These are phyloP conservation scores for Termitomyces sp. DNA, from an alignment of 768 basidiomycete species.

Conservation along the genomic window DNA sequence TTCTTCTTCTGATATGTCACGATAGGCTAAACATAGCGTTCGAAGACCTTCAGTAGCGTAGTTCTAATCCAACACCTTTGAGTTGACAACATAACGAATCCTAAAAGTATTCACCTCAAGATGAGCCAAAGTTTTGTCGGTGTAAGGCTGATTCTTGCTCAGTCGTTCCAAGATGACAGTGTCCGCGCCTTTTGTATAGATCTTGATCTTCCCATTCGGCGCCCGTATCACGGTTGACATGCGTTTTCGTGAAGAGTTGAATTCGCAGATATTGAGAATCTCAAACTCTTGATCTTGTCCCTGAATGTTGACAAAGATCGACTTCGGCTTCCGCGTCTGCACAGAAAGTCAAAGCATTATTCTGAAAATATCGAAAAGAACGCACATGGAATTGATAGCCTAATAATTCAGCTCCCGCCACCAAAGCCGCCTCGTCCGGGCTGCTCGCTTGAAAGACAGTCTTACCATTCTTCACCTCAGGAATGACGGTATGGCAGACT, in stretches of 20 bases:
- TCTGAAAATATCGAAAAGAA: constrained; percentile 14
- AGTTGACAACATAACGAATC: constrained; percentile 9
- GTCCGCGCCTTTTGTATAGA: constrained; percentile 97
- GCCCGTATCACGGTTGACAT: constrained; percentile 94
- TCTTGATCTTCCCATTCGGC: constrained; percentile 88
- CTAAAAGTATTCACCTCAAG: constrained; percentile 69
- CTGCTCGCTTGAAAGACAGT: constrained; percentile 94
- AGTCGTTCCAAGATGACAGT: constrained; percentile 95
- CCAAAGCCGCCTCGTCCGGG: constrained; percentile 96
- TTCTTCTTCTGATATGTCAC: constrained; percentile 89
- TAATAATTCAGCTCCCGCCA: constrained; percentile 87
- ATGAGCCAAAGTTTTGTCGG: constrained; percentile 84
- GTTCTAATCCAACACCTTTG: constrained; percentile 47
- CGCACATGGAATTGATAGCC: constrained; percentile 93
- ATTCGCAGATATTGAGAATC: constrained; percentile 96
- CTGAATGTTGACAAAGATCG: constrained; percentile 83
- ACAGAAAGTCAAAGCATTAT: neutral
- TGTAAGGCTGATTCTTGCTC: constrained; percentile 79
- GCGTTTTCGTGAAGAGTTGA: constrained; percentile 95
- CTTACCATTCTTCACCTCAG: constrained; percentile 87
- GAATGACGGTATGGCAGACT: constrained; percentile 98
- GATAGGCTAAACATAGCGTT: constrained; percentile 93
- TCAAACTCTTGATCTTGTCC: constrained; percentile 80
- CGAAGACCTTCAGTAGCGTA: constrained; percentile 97
- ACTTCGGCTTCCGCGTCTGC: constrained; percentile 93